phyloP scores from a whole-genome alignment of 768 basidiomycete genomes.

The Lactarius sanguifluus region DNA sequence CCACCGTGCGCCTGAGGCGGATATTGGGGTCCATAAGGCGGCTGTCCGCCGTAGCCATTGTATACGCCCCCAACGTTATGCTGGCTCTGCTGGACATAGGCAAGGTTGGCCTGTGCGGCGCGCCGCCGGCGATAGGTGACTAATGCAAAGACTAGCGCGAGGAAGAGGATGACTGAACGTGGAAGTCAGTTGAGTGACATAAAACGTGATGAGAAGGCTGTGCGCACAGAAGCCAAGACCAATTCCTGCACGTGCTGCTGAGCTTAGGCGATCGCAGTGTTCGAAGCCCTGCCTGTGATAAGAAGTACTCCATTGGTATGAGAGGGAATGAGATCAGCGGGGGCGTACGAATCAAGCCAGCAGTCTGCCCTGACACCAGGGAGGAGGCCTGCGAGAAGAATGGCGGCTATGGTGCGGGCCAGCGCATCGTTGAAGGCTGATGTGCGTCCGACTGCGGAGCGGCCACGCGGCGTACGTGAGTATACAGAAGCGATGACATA shows the following conservation, averaged over 20 bases:
- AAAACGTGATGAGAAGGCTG: background rate
- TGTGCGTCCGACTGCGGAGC: background rate
- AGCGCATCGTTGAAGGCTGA: background rate
- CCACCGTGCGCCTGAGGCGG: slow-evolving; percentile 11
- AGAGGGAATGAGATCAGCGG: too few relatives aligned
- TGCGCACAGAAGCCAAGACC: slow-evolving; percentile 10
- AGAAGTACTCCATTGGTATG: background rate
- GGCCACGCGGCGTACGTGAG: background rate
- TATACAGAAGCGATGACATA: too few relatives aligned
- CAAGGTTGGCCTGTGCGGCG: slow-evolving; percentile 4
- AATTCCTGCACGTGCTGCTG: slow-evolving; percentile 5
- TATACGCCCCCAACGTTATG: background rate
- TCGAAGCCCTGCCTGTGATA: background rate
- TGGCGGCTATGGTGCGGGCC: background rate
- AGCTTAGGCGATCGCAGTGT: slow-evolving; percentile 5
- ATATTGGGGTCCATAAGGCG: slow-evolving; percentile 7
- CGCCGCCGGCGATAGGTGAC: slow-evolving; percentile 1
- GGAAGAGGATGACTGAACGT: background rate
- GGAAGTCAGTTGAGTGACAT: background rate
- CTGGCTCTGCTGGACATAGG: slow-evolving; percentile 1
- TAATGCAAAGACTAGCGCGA: background rate
- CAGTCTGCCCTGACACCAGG: slow-evolving; percentile 15
- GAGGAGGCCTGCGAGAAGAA: background rate
- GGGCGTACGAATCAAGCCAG: slow-evolving; percentile 9
- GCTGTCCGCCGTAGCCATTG: background rate